Evolutionary conservation across 2,329 filamentous ascomycete genomes (phyloP), one percentile per base, ranked within the genome.

Genomic region (Zymoseptoria passerinii): DNA sequence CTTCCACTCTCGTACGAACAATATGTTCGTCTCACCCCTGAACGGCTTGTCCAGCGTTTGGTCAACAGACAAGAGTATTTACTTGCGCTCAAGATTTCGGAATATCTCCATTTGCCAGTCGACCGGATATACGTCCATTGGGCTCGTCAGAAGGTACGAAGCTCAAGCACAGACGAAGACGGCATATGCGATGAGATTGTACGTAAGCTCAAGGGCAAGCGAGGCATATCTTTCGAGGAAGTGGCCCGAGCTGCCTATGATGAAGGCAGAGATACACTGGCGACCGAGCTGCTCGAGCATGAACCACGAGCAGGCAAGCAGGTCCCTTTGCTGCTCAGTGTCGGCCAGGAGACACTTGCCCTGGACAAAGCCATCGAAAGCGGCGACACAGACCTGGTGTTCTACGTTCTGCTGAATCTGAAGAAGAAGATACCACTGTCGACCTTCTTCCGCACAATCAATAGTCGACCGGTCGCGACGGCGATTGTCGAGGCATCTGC

Each of bases 291-390:
- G 0, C 80, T 99, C 6, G 95, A 97, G 68, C 89, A 96, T 69
- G 94, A 99, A 70, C 91, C 92, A 8, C 85, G 94, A 58, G 92
- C 91, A 1, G 94, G 92, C n/a, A 90, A 92, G 64, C 94, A 99
- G 74, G 94, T 99, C 0, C 94, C 94, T 0, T 81, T 99, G 2
- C 82, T 99, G 1, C 79, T 99, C 49, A 91, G 83, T 71, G 96
- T 97, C 89, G 92, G 96, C 67, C 92, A 99, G 73, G 92, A 96
- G 64, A 90, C 92, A 64, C 85, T 97, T 48, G 94, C 94, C 0
- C 82, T 99, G 0, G 92, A 97, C 77, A 99, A 97, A 73, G 92
- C 94, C 8, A 90, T 97, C 59, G 91, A 96, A 72, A 95, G 90
- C 61, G 92, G 92, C 18, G 94, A 99, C 70, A 92, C 92, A 0